A percentile compares a stretch with the other conserved stretches of the same genome.
phyloP scores from a whole-genome alignment of 352 stramenopile species.

The Globisporangium echinulatum region DNA sequence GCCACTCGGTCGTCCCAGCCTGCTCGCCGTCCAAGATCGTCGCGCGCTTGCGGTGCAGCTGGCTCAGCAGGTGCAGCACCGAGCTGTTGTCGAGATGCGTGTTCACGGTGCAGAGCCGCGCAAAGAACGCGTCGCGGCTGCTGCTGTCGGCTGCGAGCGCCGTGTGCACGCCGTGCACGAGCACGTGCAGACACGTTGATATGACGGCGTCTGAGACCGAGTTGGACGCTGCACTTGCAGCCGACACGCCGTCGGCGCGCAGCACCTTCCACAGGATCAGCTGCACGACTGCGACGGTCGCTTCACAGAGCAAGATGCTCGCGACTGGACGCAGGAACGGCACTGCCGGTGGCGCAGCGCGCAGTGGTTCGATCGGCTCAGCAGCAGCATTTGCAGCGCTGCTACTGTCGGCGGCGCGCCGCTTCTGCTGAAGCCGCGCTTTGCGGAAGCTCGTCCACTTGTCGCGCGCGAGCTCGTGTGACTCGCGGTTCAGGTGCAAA shows the following conservation, averaged over 20 bases:
- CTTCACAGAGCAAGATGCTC: conserved; percentile 57
- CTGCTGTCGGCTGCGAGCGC: conserved; percentile 17
- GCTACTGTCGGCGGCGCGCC: conserved; percentile 3
- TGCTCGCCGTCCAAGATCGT: conserved; percentile 70
- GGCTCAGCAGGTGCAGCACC: conserved; percentile 44
- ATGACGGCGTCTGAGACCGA: conserved; percentile 76
- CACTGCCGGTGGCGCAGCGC: conserved; percentile 28
- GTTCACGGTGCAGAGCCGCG: conserved; percentile 30
- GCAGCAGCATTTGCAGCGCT: neutral
- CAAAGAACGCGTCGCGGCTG: conserved; percentile 39
- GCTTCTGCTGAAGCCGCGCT: conserved; percentile 25
- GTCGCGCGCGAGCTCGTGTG: conserved; percentile 76
- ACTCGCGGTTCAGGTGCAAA: conserved; percentile 77
- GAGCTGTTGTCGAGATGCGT: conserved; percentile 30
- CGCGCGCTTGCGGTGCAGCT: conserved; percentile 35
- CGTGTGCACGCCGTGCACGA: conserved; percentile 74
- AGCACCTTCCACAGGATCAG: conserved; percentile 59
- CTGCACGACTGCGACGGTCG: conserved; percentile 58
- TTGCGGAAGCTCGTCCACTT: conserved; percentile 78
- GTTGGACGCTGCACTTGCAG: conserved; percentile 13
- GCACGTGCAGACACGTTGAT: conserved; percentile 73
- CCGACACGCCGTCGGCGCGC: conserved; percentile 22
- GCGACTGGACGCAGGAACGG: conserved; percentile 50
- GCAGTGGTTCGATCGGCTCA: conserved; percentile 38
- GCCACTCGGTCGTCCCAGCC: conserved; percentile 63